Evolutionary conservation across 352 stramenopile species (phyloP), one percentile per base, ranked within the genome.

Genomic region (Phytophthora lateralis): DNA sequence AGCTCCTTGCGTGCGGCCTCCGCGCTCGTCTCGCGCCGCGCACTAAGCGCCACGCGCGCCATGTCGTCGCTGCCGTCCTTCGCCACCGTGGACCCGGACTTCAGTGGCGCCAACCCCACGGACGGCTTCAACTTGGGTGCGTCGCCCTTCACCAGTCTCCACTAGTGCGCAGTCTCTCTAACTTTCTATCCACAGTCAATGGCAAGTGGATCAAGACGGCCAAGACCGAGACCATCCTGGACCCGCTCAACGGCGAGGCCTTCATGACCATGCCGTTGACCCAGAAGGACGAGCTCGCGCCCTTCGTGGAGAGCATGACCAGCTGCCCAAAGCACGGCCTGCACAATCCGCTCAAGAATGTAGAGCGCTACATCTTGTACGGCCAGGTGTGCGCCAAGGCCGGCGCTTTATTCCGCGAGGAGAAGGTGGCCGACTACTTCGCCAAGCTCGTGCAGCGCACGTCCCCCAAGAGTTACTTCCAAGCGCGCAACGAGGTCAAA

Each of bases 311-410:
- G 87, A 98, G 87, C 65, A 90, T 99, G 78, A 76, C 70, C 12
- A 82, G 69, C 26, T 97, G 94, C 50, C 90, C 96, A 10, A 99
- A 99, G 84, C 96, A 95, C 65, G 97, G 97, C 1, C 75, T 99
- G 44, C 97, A 99, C 85, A 99, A 99, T 80, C 97, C 97, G 26
- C 82, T 98, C 46, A 99, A 99, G 85, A 98, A 98, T 70, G 81
- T 96, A 30, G 92, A 99, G 58, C 85, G 97, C 60, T 99, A 98
- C 69, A 39, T 89, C 26, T 49, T 90, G 63, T 95, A 95, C 69
- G 86, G 86, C 18, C 69, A 95, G 30, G 66, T 96, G 17, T 91
- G 77, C 51, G 81, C 91, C 63, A 93, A 94, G 69, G 90, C 90
- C 0, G 90, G 82, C 42, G 75, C 85, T 24, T 72, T 88, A 54